Conservation (phyloP, 1,284 basidiomycete genomes). For the Sparassis latifolia region DNA sequence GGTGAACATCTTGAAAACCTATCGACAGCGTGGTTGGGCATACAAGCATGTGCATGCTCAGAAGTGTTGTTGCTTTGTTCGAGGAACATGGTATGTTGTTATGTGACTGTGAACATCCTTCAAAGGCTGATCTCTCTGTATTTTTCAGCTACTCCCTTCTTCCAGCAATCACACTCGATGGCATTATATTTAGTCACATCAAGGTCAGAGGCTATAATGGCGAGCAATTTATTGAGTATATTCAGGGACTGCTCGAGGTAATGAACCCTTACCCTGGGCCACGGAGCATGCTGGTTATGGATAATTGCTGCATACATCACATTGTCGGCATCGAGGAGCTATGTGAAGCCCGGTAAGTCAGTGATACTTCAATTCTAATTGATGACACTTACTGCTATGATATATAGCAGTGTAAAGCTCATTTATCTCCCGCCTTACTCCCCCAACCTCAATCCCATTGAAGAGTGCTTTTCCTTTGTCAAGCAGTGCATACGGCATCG, state of each 20-base stretch:
- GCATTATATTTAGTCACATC: not conserved
- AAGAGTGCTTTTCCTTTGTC: too few species aligned
- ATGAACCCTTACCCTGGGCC: slow-evolving; percentile 24
- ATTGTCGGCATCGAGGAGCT: not conserved
- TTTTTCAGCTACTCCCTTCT: not conserved
- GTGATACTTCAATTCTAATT: too few species aligned
- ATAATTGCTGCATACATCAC: slow-evolving; percentile 15
- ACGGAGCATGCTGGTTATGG: slow-evolving; percentile 28
- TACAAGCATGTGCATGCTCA: not conserved
- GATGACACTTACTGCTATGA: too few species aligned
- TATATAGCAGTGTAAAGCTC: too few species aligned
- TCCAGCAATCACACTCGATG: not conserved
- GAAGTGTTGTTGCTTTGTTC: not conserved
- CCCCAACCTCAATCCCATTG: too few species aligned
- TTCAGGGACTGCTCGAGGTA: slow-evolving; percentile 21
- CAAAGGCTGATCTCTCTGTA: not conserved
- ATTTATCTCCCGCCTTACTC: too few species aligned
- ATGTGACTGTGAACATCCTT: not conserved
- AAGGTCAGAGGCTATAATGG: slow-evolving; percentile 15
- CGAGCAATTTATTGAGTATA: slow-evolving; percentile 19
- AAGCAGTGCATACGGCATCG: too few species aligned
- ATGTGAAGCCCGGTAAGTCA: not conserved
- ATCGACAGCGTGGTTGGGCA: not conserved
- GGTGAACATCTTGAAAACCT: not conserved
- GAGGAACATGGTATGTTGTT: not conserved